A percentile compares a stretch with the other conserved stretches of the same genome.
These are phyloP conservation scores for Exophiala sp. DNA, from an alignment of 2,329 filamentous ascomycete species.

Conservation along the genomic window DNA sequence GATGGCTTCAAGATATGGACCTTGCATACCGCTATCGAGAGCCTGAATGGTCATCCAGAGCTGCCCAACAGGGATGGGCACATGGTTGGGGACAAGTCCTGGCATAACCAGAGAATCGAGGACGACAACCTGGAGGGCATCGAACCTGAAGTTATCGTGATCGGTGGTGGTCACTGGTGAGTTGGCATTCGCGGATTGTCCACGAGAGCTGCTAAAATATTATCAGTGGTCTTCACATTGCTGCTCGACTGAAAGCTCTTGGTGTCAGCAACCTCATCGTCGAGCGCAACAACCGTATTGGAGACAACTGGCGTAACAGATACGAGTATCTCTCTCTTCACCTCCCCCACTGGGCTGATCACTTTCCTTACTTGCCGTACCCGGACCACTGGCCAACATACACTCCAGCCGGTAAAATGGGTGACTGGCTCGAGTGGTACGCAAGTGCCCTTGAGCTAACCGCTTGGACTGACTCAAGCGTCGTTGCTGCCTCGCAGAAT, in stretches of 20 bases:
- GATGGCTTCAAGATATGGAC: constrained; percentile 9
- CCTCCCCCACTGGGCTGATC: constrained; percentile 57
- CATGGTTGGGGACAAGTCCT: constrained; percentile 8
- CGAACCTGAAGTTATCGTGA: constrained; percentile 58
- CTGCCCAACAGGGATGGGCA: constrained; percentile 6
- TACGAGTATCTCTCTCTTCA: constrained; percentile 60
- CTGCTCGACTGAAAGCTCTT: constrained; percentile 58
- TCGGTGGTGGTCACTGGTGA: constrained; percentile 46
- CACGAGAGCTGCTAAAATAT: neutral
- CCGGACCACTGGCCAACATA: constrained; percentile 65
- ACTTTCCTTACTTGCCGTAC: constrained; percentile 59
- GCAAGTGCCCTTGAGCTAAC: constrained; percentile 62
- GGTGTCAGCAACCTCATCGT: constrained; percentile 54
- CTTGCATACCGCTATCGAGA: constrained; percentile 7
- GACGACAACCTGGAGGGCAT: constrained; percentile 45
- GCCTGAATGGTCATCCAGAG: constrained; percentile 2
- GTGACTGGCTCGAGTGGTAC: constrained; percentile 64
- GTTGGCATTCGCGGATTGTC: neutral
- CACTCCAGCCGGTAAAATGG: constrained; percentile 67
- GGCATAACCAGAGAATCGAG: constrained; percentile 8
- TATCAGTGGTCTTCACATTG: constrained; percentile 50
- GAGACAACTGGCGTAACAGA: constrained; percentile 59
- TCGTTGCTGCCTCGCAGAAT: constrained; percentile 43
- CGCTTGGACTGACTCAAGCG: constrained; percentile 56
- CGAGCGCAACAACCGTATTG: constrained; percentile 55